Evolutionary conservation across 140 eudicot species (phyloP).

Genomic region (Erigeron philadelphicus): DNA sequence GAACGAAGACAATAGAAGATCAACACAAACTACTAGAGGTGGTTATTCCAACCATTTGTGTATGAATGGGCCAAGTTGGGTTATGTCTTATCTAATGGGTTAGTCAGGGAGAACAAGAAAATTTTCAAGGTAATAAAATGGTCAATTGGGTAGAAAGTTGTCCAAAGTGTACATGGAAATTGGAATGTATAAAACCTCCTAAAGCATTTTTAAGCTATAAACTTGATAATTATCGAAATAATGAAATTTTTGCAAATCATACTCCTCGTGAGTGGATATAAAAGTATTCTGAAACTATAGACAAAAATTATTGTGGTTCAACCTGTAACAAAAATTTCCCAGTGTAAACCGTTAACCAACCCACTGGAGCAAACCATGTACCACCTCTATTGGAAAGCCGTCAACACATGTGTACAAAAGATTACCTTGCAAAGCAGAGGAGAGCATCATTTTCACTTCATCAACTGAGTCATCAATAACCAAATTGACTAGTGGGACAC

Average conservation of each 20-base stretch:
- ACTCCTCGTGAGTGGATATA: too few relatives aligned
- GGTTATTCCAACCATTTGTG: background rate
- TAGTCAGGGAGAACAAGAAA: too few relatives aligned
- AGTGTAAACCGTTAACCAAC: background rate
- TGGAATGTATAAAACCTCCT: background rate
- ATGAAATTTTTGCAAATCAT: background rate
- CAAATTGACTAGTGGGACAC: constrained; percentile 40
- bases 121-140: background rate
- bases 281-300: background rate
- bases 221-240: background rate
- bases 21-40: background rate
- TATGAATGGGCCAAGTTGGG: background rate
- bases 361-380: background rate
- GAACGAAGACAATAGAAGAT: background rate
- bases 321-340: background rate
- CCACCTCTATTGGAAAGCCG: background rate
- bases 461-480: constrained; percentile 46
- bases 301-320: background rate
- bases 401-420: background rate
- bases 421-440: constrained; percentile 54
- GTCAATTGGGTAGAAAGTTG: background rate
- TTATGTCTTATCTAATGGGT: background rate
- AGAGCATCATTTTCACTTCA: constrained; percentile 45
- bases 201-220: background rate
- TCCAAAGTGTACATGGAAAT: background rate